A percentile compares a stretch with the other conserved stretches of the same genome.
phyloP scores from a whole-genome alignment of 495 filamentous ascomycete species.

The Bacidia gigantensis region DNA sequence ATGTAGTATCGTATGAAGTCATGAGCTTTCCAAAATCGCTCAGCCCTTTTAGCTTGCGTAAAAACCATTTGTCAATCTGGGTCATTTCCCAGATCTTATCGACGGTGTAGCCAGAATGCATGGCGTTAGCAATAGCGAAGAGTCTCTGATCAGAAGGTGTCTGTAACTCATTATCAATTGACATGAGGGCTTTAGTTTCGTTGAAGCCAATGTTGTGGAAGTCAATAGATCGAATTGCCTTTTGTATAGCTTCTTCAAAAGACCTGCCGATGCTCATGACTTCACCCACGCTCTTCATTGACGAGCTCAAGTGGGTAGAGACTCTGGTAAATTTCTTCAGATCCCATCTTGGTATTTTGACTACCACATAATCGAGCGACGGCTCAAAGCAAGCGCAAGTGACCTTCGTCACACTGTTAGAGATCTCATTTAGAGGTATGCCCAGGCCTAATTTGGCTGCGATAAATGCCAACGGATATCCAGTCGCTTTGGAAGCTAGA shows the following conservation, averaged over 20 bases:
- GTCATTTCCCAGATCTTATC: constrained; percentile 97
- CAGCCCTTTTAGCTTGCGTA: constrained; percentile 76
- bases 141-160: constrained; percentile 95
- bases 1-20: constrained; percentile 53
- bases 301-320: constrained; percentile 85
- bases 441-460: constrained; percentile 90
- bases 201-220: constrained; percentile 93
- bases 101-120: constrained; percentile 84
- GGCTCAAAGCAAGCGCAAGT: constrained; percentile 98
- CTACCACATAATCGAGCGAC: constrained; percentile 96
- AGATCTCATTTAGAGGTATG: constrained; percentile 92
- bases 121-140: constrained; percentile 95
- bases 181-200: constrained; percentile 84
- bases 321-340: constrained; percentile 97
- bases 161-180: constrained; percentile 88
- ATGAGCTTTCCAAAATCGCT: constrained; percentile 76
- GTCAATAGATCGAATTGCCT: constrained; percentile 90
- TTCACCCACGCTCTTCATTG: constrained; percentile 99
- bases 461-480: constrained; percentile 91
- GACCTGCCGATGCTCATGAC: constrained; percentile 97
- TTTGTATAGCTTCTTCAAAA: constrained; percentile 97
- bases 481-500: constrained; percentile 92
- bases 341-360: constrained; percentile 98
- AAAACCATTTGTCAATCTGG: constrained; percentile 77
- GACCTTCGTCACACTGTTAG: constrained; percentile 88